phyloP scores from a whole-genome alignment of 371 early-diverging fungal genomes.

The Chytridium lagenaria region DNA sequence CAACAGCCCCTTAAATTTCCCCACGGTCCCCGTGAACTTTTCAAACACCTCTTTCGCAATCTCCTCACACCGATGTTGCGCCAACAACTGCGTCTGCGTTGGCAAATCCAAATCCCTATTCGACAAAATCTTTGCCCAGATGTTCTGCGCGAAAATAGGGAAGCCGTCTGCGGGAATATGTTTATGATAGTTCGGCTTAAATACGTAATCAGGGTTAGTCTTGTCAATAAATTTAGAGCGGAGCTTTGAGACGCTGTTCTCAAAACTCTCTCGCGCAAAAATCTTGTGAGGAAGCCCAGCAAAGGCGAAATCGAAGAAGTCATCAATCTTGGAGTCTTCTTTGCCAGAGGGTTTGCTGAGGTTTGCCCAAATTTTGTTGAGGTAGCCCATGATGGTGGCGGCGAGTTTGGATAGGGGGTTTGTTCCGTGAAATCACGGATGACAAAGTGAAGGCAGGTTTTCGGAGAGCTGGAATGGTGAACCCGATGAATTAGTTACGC shows the following conservation, averaged over 20 bases:
- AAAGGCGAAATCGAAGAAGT: constrained; percentile 93
- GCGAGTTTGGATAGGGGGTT: constrained; percentile 86
- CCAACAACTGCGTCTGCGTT: constrained; percentile 95
- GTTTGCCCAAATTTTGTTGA: constrained; percentile 89
- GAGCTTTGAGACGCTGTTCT: constrained; percentile 70
- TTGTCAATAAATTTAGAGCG: constrained; percentile 78
- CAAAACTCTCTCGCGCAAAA: constrained; percentile 84
- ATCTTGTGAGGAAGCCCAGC: constrained; percentile 93
- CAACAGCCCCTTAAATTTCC: constrained; percentile 67
- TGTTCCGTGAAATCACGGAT: constrained; percentile 93
- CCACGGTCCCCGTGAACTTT: constrained; percentile 67
- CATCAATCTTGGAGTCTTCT: constrained; percentile 76
- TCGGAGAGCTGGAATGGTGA: constrained; percentile 52
- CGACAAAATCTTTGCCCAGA: constrained; percentile 91
- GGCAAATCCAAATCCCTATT: constrained; percentile 97
- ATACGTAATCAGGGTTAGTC: constrained; percentile 75
- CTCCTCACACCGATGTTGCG: constrained; percentile 98
- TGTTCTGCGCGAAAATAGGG: constrained; percentile 83
- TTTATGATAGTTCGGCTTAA: constrained; percentile 86
- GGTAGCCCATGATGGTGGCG: constrained; percentile 78
- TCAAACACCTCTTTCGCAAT: constrained; percentile 84
- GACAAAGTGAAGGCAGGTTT: constrained; percentile 93
- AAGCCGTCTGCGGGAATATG: constrained; percentile 96
- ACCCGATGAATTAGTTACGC: no score
- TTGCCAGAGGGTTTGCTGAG: constrained; percentile 88